Evolutionary conservation across 805 yeast genomes (phyloP).

Genomic region (Priceomyces medius): DNA sequence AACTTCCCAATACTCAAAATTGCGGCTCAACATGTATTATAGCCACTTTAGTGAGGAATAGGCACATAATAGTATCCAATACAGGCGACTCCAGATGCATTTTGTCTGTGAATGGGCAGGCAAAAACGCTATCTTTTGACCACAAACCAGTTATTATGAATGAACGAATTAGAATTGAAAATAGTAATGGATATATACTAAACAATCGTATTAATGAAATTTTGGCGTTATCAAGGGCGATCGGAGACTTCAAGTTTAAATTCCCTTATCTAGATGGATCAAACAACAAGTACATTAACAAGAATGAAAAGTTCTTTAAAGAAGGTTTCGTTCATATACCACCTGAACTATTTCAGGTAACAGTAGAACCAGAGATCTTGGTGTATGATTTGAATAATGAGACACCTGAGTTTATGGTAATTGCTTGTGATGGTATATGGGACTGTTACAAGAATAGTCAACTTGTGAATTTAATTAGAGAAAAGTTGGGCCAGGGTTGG

Average conservation of each 20-base stretch:
- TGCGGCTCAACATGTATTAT: conserved; percentile 46
- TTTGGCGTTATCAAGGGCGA: conserved; percentile 43
- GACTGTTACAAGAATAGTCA: conserved; percentile 54
- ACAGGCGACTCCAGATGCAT: conserved; percentile 77
- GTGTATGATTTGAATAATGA: conserved; percentile 30
- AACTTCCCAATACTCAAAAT: conserved; percentile 24
- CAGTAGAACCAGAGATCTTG: conserved; percentile 43
- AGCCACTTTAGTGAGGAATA: conserved; percentile 27
- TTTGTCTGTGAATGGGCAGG: conserved; percentile 54
- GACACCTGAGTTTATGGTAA: conserved; percentile 36
- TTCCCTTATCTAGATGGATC: conserved; percentile 31
- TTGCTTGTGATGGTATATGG: conserved; percentile 50
- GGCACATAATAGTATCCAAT: conserved; percentile 57
- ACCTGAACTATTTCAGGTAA: conserved; percentile 44
- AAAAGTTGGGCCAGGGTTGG: conserved; percentile 56
- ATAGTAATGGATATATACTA: conserved; percentile 38
- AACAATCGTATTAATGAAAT: conserved; percentile 43
- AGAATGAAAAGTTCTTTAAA: conserved; percentile 20
- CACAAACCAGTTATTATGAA: conserved; percentile 46
- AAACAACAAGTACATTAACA: conserved; percentile 31
- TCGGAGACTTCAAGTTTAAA: conserved; percentile 45
- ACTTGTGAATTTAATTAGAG: conserved; percentile 53
- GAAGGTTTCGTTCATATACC: conserved; percentile 35
- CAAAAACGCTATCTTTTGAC: conserved; percentile 48
- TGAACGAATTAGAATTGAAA: conserved; percentile 43